A percentile compares a stretch with the other conserved stretches of the same genome.
These are phyloP conservation scores for Saccharum officinarum DNA, from an alignment of 176 grass and related monocot genomes.

Conservation along the genomic window DNA sequence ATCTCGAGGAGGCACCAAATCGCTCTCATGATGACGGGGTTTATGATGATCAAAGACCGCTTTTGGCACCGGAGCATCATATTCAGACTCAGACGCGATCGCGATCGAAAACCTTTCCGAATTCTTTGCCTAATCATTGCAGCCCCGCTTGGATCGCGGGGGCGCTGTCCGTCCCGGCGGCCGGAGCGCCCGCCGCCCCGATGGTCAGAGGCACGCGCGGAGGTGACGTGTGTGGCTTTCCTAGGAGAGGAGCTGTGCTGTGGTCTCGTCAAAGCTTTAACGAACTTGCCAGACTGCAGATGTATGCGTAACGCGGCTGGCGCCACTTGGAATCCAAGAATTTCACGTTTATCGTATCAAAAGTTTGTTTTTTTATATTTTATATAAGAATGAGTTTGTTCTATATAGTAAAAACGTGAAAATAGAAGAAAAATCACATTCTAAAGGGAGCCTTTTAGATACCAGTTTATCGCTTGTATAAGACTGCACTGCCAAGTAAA, in stretches of 20 bases:
- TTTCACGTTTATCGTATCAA: too few species aligned
- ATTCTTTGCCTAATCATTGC: conserved; percentile 41
- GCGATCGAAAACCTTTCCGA: conserved; percentile 30
- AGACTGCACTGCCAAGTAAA: too few species aligned
- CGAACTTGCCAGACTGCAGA: background rate
- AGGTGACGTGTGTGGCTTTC: background rate
- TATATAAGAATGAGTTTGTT: too few species aligned
- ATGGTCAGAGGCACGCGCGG: background rate
- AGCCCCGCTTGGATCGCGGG: conserved; percentile 35
- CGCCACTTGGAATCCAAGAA: background rate
- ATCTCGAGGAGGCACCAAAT: conserved; percentile 36
- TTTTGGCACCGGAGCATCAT: conserved; percentile 32
- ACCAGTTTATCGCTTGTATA: too few species aligned
- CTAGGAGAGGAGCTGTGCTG: too few species aligned
- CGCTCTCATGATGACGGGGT: conserved; percentile 25
- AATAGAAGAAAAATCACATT: too few species aligned
- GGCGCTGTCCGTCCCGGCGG: background rate
- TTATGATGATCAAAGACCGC: conserved; percentile 43
- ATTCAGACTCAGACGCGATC: background rate
- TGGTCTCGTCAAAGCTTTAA: background rate
- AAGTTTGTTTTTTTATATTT: too few species aligned
- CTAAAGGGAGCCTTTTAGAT: too few species aligned
- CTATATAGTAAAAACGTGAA: too few species aligned
- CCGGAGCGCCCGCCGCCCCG: too few species aligned
- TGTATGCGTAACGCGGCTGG: background rate